phyloP scores from a whole-genome alignment of 768 basidiomycete species.

The Mycena sanguinolenta region DNA sequence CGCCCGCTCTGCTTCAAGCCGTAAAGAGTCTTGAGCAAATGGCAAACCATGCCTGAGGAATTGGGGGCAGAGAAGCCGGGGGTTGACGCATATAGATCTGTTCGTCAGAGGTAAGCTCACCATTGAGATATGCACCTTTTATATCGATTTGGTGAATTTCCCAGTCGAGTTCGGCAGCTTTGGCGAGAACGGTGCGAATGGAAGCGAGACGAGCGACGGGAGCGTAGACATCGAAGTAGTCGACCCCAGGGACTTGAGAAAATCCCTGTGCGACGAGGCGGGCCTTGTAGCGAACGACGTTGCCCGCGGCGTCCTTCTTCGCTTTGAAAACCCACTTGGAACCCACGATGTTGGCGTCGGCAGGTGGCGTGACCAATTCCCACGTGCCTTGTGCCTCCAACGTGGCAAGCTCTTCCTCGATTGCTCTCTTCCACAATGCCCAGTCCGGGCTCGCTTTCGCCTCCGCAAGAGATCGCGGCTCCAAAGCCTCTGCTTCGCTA shows the following conservation, averaged over 20 bases:
- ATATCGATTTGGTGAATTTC: slow-evolving; percentile 10
- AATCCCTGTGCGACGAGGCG: slow-evolving; percentile 16
- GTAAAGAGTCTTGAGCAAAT: slow-evolving; percentile 2
- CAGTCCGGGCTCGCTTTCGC: neutral
- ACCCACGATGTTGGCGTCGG: neutral
- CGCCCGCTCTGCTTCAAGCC: slow-evolving; percentile 11
- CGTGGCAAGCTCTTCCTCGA: neutral
- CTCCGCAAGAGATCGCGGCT: slow-evolving; percentile 4
- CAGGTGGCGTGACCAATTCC: slow-evolving; percentile 4
- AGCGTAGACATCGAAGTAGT: slow-evolving; percentile 5
- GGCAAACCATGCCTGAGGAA: neutral
- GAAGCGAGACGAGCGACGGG: neutral
- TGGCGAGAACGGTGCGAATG: neutral
- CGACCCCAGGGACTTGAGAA: slow-evolving; percentile 16
- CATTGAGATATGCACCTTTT: neutral
- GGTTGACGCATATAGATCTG: slow-evolving; percentile 6
- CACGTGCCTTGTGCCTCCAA: neutral
- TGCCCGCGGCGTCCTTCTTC: slow-evolving; percentile 10
- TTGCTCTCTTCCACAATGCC: slow-evolving; percentile 10
- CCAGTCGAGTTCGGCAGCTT: neutral
- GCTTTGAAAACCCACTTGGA: slow-evolving; percentile 10
- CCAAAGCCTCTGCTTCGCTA: neutral
- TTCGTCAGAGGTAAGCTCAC: slow-evolving; percentile 2
- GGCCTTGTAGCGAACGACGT: slow-evolving; percentile 7
- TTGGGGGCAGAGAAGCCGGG: neutral